Evolutionary conservation across 176 grass and related monocot species (phyloP).

Genomic region (Paspalum notatum): DNA sequence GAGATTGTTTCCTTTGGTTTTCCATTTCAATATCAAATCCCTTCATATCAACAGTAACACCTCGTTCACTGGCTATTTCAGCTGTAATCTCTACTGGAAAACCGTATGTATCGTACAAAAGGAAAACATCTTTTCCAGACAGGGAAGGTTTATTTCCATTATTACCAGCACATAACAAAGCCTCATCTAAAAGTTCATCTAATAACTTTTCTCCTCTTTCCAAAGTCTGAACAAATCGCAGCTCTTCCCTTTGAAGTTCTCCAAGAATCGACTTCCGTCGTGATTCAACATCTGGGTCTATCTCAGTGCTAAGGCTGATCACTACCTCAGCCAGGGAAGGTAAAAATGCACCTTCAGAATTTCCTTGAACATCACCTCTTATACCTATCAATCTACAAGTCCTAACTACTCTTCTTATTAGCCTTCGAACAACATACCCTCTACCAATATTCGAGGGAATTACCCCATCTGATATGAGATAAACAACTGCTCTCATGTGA

Average conservation of each 20-base stretch:
- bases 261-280: conserved; percentile 65
- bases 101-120: conserved; percentile 97
- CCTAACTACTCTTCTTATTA: conserved; percentile 96
- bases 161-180: conserved; percentile 62
- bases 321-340: conserved; percentile 75
- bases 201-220: conserved; percentile 94
- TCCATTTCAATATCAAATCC: conserved; percentile 95
- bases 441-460: conserved; percentile 96
- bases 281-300: conserved; percentile 84
- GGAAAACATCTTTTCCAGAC: conserved; percentile 90
- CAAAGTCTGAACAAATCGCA: conserved; percentile 92
- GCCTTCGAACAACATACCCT: conserved; percentile 95
- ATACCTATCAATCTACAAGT: conserved; percentile 88
- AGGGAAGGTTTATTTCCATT: conserved; percentile 67
- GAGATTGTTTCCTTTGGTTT: conserved; percentile 91
- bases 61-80: conserved; percentile 82
- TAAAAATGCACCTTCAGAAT: conserved; percentile 65
- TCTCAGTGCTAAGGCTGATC: conserved; percentile 71
- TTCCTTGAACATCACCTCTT: conserved; percentile 66
- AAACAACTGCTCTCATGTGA: conserved; percentile 98
- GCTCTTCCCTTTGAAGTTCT: conserved; percentile 91
- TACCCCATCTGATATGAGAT: conserved; percentile 96
- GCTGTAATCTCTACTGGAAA: conserved; percentile 96
- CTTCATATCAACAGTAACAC: conserved; percentile 75
- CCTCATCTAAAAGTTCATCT: conserved; percentile 72